Base-by-base conservation (phyloP, 2,329 filamentous ascomycete species). In the Colletotrichum sublineola region DNA sequence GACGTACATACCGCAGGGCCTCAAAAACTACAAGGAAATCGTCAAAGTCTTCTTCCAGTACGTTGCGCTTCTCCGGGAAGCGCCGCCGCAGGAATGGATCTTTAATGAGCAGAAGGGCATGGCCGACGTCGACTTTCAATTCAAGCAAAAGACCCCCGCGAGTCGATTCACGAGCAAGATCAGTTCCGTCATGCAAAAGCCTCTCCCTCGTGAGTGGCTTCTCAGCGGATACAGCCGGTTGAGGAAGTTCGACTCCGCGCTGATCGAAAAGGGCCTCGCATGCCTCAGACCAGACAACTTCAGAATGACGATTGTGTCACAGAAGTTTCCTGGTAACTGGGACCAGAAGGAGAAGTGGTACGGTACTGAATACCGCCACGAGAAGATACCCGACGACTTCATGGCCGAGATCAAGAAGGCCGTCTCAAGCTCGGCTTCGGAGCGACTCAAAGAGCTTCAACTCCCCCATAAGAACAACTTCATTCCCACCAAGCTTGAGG, bases 311-410 rank as follows among this genome's bases (percentile, higher is more conserved):
- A 87, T 98, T 62, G 90, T 97, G 38, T 96, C 94, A 33, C 93
- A 95, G 78, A 92, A 93, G 11, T 93, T 92, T 76, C 95, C 95
- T 0, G 95, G 94, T 0, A 88, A 90, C 63, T 98, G 94, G 94
- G 89, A 97, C 75, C 84, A 92, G 80, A 97, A 93, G 79, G 96
- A 99, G 84, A 94, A 95, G 80, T 99, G 96, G 96, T 99, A 99
- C 77, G 96, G 96, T 11, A 99, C 96, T 0, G 95, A 98, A 78
- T 97, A 98, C 83, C 93, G 91, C 74, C 88, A 92, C 42, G 93
- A 97, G 79, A 92, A 91, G 78, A 93, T 99, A 46, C 91, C 95
- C 0, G 80, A 87, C 18, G 91, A 95, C 24, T 92, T 98, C 76
- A 85, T 97, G 80, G 84, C 86, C 14, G 91, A 94, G 63, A 87